phyloP scores from a whole-genome alignment of 1,284 basidiomycete genomes.

The Exobasidium rhododendri region DNA sequence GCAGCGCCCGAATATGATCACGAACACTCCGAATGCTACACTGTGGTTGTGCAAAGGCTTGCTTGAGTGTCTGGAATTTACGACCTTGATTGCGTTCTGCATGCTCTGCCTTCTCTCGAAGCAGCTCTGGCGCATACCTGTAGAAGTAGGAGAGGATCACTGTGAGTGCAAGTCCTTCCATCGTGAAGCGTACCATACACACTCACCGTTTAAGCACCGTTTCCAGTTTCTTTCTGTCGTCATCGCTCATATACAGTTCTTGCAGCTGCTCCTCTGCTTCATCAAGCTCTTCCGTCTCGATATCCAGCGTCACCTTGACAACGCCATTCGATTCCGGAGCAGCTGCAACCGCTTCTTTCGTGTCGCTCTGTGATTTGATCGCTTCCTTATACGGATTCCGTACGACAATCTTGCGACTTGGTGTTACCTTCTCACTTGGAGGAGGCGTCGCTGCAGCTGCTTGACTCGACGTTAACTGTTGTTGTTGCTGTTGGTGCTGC shows the following conservation, averaged over 20 bases:
- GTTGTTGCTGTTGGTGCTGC: no score
- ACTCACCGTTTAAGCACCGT: neutral
- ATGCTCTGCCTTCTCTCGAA: neutral
- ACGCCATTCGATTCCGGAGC: slow-evolving; percentile 1
- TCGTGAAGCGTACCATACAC: neutral
- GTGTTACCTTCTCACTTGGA: no score
- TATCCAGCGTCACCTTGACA: neutral
- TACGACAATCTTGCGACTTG: neutral
- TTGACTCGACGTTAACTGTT: no score
- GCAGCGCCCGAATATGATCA: slow-evolving; percentile 1
- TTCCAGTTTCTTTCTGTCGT: neutral
- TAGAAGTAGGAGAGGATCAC: neutral
- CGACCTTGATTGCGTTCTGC: neutral
- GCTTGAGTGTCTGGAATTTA: neutral
- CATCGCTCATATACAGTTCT: neutral
- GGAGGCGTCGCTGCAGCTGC: no score
- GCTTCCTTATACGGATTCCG: neutral
- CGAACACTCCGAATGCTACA: neutral
- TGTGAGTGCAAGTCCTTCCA: neutral
- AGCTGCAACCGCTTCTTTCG: neutral
- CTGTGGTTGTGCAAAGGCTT: neutral
- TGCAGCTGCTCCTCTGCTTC: neutral
- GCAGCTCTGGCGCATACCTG: neutral
- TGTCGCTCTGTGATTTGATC: neutral
- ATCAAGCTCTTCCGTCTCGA: neutral